Base-by-base conservation (phyloP, 2,329 filamentous ascomycete species). In the Stemphylium vesicarium region DNA sequence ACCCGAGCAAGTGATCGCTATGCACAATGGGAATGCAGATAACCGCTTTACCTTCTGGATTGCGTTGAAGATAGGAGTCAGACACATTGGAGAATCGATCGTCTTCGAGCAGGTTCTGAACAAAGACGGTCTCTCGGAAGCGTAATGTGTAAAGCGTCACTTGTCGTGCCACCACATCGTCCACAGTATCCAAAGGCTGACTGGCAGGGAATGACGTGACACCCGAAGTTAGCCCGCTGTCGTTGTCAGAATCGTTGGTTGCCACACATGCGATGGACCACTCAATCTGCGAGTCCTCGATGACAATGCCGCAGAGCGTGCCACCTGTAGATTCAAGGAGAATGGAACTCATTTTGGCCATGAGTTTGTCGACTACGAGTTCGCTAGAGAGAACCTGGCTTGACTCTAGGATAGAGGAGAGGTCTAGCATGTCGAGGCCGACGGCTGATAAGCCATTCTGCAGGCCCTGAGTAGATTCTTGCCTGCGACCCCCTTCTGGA, bases 371-470 rank as follows among this genome's bases (percentile, higher is more conserved):
- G 11, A 93, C 85, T 60, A 89, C 84, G 10, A 94, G 76, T 45
- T 92, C 88, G 13, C 89, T 92, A 4, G 90, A 93, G 38, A 94
- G 87, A 38, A 93, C 84, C 69, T 92, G 90, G 9, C 88, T 92
- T 2, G 88, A 91, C 64, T 90, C 87, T 12, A 94, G 79, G 54
- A 94, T 93, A 20, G 88, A 88, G 37, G 90, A 88, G 57, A 93
- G 75, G 72, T 93, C 90, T 68, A 94, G 87, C 87, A 94, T 92
- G 76, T 94, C 90, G 48, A 94, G 82, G 4, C 80, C 80, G 1
- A 79, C 76, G 24, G 89, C 87, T 36, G 89, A 88, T 55, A 92
- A 80, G 10, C 88, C 87, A 32, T 80, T 84, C 2, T 83, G 84
- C 16, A 83, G 79, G 59, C 86, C 85, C 5, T 82, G 75, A 53